Evolutionary conservation across 148 eudicot species (phyloP).

Genomic region (Silene uniflora): DNA sequence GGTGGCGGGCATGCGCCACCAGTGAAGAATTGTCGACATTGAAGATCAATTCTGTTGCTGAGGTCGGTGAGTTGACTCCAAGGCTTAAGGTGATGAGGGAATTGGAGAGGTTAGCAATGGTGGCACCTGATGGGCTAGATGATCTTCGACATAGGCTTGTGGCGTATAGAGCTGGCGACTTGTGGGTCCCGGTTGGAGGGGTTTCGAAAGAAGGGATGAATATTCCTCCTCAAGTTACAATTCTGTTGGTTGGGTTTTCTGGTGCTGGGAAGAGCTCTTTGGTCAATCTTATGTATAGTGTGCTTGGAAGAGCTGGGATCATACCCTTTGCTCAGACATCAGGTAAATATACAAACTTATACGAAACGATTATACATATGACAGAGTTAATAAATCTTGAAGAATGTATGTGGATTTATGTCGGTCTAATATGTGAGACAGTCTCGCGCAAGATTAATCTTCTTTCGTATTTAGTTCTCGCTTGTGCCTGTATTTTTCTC

Average conservation of each 20-base stretch:
- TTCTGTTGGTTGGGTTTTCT: constrained; percentile 42
- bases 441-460: background rate
- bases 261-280: constrained; percentile 61
- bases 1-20: constrained; percentile 43
- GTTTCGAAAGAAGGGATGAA: constrained; percentile 47
- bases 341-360: constrained; percentile 16
- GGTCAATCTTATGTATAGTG: constrained; percentile 62
- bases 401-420: background rate
- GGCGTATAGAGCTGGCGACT: constrained; percentile 51
- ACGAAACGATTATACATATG: too few species aligned
- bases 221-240: constrained; percentile 36
- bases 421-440: background rate
- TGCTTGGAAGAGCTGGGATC: constrained; percentile 58
- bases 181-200: constrained; percentile 65
- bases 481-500: background rate
- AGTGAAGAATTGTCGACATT: constrained; percentile 29
- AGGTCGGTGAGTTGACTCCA: constrained; percentile 34
- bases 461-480: background rate
- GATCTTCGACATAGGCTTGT: constrained; percentile 55
- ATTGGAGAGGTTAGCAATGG: constrained; percentile 47
- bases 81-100: constrained; percentile 42
- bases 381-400: too few species aligned
- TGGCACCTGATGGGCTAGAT: constrained; percentile 45
- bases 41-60: constrained; percentile 18
- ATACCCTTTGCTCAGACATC: constrained; percentile 57